These are phyloP conservation scores for Metschnikowia santaceciliae DNA, from an alignment of 805 yeast species.

Conservation along the genomic window DNA sequence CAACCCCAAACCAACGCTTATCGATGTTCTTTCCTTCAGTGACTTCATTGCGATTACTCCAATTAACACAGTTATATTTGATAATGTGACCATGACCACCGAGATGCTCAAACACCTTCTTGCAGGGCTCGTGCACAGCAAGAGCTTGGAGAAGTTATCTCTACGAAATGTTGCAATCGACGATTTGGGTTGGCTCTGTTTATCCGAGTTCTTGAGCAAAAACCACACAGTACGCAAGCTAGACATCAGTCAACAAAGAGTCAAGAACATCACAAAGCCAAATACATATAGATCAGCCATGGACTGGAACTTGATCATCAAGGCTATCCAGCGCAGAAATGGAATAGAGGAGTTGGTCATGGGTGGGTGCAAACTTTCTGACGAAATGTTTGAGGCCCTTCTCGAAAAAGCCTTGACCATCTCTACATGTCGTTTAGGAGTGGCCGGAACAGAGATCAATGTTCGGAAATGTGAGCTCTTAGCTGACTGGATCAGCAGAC, in stretches of 20 bases:
- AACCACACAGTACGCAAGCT: conserved; percentile 45
- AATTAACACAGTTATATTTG: conserved; percentile 51
- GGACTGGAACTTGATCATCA: conserved; percentile 51
- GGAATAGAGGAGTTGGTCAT: conserved; percentile 57
- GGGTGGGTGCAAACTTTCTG: conserved; percentile 50
- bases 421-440: conserved; percentile 48
- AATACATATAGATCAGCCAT: conserved; percentile 39
- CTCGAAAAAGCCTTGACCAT: conserved; percentile 38
- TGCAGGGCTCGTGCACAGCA: conserved; percentile 42
- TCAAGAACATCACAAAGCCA: conserved; percentile 43
- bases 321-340: conserved; percentile 40
- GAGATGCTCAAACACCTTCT: conserved; percentile 51
- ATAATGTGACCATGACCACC: conserved; percentile 51
- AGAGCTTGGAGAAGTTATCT: conserved; percentile 47
- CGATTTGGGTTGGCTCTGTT: conserved; percentile 45
- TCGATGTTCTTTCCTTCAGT: conserved; percentile 53
- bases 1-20: conserved; percentile 56
- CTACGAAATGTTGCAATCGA: conserved; percentile 55
- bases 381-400: conserved; percentile 37
- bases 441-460: conserved; percentile 50
- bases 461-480: conserved; percentile 37
- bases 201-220: conserved; percentile 45
- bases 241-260: conserved; percentile 55
- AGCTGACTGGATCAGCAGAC: conserved; percentile 46
- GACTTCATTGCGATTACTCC: conserved; percentile 57